Evolutionary conservation across 352 stramenopile genomes (phyloP), one percentile per base, ranked within the genome.

Genomic region (Phytophthora vignae): DNA sequence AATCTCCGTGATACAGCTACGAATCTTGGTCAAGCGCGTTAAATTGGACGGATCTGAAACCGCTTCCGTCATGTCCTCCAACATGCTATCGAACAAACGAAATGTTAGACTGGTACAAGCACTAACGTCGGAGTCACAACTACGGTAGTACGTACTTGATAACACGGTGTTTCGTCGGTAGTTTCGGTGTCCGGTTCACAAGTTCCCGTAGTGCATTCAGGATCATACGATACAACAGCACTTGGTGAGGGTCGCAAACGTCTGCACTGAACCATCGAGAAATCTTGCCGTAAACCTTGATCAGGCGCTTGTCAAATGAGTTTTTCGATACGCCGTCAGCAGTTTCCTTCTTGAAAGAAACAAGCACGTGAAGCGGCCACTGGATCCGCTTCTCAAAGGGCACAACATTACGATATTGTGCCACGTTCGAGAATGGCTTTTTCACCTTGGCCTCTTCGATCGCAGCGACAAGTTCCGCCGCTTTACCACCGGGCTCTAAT

Each of bases 271-370:
- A n/a, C 49, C 56, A 60, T 6, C 36, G 56, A 36, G n/a, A 58
- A 5, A 61, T 8, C 14, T 22, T 52, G 10, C 17, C n/a, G 36
- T 56, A 25, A 36, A 42, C 25, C 22, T 58, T 44, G 15, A 58
- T n/a, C 1, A 71, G 33, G 6, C 55, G 46, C 9, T 54, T 55
- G 25, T 12, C 50, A 25, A 42, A n/a, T 10, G 3, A 6, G 27
- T 29, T 29, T 36, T 31, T 21, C 6, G 25, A 6, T n/a, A 65
- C n/a, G 3, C 21, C 10, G 12, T 22, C 5, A n/a, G 17, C 12
- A 3, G 33, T 55, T 29, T 71, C 55, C 21, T 71, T 60, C 25
- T 60, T 65, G 12, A 66, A 60, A 25, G 48, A 25, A 49, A 65
- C 29, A n/a, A 70, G 53, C 3, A 64, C 8, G 4, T n/a, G 15